Evolutionary conservation across 2,329 filamentous ascomycete genomes (phyloP).

Genomic region (Myriangium duriaei): DNA sequence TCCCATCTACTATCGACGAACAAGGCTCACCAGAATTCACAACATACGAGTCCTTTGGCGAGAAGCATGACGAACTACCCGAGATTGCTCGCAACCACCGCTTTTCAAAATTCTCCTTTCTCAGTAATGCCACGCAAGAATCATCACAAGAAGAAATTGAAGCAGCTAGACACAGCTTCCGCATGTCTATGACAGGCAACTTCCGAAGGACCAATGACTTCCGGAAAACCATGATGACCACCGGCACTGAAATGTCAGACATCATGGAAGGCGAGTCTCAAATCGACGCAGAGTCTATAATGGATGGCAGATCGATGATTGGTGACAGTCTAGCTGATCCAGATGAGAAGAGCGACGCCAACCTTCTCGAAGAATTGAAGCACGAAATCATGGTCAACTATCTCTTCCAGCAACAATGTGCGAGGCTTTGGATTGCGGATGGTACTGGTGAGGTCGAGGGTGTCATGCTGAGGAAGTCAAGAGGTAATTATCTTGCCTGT

Average conservation of each 20-base stretch:
- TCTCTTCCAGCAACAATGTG: conserved; percentile 67
- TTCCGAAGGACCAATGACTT: conserved; percentile 2
- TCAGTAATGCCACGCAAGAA: conserved; percentile 8
- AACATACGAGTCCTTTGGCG: conserved; percentile 6
- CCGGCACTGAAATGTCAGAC: conserved; percentile 1
- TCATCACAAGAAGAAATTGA: conserved; percentile 5
- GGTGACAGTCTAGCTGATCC: conserved; percentile 6
- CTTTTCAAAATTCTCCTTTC: conserved; percentile 7
- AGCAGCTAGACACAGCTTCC: conserved; percentile 1
- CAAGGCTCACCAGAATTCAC: conserved; percentile 3
- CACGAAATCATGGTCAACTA: conserved; percentile 78
- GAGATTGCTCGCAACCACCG: conserved; percentile 2
- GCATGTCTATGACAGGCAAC: conserved; percentile 6
- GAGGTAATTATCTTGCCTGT: conserved; percentile 60
- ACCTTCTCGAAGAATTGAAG: conserved; percentile 57
- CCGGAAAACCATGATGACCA: conserved; percentile 5
- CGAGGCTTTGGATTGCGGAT: conserved; percentile 60
- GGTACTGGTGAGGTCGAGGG: conserved; percentile 57
- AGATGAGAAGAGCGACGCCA: conserved; percentile 12
- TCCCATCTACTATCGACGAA: conserved; percentile 6
- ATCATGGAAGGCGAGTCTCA: conserved; percentile 1
- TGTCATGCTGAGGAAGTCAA: conserved; percentile 55
- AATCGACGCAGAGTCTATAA: no score
- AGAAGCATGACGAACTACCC: neutral
- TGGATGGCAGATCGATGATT: no score